Percentiles rank a stretch among this genome's conserved stretches.
These are phyloP conservation scores for Xylaria sp. DNA, from an alignment of 2,329 filamentous ascomycete species.

Conservation along the genomic window DNA sequence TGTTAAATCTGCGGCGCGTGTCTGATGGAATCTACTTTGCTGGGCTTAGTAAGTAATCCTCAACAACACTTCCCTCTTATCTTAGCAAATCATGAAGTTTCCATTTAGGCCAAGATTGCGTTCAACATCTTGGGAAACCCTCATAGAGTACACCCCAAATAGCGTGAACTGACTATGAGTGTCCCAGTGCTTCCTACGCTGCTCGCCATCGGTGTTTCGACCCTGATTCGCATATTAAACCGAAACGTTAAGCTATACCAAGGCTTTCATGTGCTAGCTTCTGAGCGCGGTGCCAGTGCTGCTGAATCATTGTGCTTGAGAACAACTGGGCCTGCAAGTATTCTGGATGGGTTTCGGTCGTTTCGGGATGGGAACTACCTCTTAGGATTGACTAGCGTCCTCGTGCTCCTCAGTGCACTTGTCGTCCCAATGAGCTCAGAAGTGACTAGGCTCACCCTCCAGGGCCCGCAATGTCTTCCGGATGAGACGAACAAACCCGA, in stretches of 20 bases:
- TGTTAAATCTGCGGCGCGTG: constrained; percentile 31
- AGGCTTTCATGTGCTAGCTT: constrained; percentile 51
- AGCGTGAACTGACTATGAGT: no score
- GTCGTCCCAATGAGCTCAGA: constrained; percentile 49
- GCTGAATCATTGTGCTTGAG: constrained; percentile 50
- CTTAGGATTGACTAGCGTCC: constrained; percentile 45
- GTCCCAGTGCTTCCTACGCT: constrained; percentile 47
- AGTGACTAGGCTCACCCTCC: constrained; percentile 46
- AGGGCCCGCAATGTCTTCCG: constrained; percentile 40
- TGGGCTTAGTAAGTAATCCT: no score
- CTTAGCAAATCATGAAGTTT: no score
- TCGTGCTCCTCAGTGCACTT: constrained; percentile 44
- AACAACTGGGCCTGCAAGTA: constrained; percentile 46
- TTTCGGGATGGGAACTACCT: constrained; percentile 45
- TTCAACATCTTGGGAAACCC: no score
- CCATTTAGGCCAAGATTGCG: no score
- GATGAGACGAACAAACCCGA: constrained; percentile 23
- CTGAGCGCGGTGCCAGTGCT: constrained; percentile 45
- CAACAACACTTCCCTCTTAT: no score
- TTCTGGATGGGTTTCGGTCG: constrained; percentile 44
- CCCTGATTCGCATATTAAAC: constrained; percentile 47
- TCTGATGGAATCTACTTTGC: constrained; percentile 43
- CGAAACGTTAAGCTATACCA: constrained; percentile 46
- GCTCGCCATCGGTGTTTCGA: constrained; percentile 42
- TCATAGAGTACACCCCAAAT: no score